A percentile compares a stretch with the other conserved stretches of the same genome.
Evolutionary conservation across 2,329 filamentous ascomycete species (phyloP).

Genomic region (Dothidotthia symphoricarpi): DNA sequence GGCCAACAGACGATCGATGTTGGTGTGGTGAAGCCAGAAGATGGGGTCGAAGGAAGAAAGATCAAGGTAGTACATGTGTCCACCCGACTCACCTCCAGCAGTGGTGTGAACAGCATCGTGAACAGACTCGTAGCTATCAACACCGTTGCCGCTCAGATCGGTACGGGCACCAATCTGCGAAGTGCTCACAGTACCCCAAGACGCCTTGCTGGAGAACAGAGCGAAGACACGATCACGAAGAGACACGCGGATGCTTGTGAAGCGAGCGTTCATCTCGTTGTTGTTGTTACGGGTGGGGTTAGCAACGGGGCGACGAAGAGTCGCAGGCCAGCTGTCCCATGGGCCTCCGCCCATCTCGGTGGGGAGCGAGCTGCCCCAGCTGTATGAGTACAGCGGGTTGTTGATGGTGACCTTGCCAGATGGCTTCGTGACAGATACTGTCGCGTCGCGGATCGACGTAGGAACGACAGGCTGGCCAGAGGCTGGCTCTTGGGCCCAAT

Average conservation of each 20-base stretch:
- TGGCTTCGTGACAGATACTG: conserved; percentile 47
- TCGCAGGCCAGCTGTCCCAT: conserved; percentile 32
- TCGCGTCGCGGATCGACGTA: conserved; percentile 42
- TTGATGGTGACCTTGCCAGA: conserved; percentile 39
- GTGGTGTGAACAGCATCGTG: conserved; percentile 39
- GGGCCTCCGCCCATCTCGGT: conserved; percentile 47
- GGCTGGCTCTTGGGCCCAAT: conserved; percentile 46
- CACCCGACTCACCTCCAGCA: conserved; percentile 50
- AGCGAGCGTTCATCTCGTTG: conserved; percentile 35
- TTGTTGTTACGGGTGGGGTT: conserved; percentile 40
- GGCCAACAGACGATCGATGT: conserved; percentile 56
- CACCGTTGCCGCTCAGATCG: conserved; percentile 25
- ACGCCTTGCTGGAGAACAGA: conserved; percentile 35
- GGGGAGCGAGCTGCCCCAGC: conserved; percentile 53
- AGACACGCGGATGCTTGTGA: conserved; percentile 28
- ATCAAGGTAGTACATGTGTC: conserved; percentile 70
- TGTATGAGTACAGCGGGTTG: conserved; percentile 51
- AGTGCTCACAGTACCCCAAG: conserved; percentile 33
- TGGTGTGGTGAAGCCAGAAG: conserved; percentile 43
- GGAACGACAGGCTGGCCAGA: conserved; percentile 29
- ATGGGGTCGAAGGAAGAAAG: conserved; percentile 79
- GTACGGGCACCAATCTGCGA: conserved; percentile 34
- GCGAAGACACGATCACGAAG: conserved; percentile 40
- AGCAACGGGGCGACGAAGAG: conserved; percentile 35
- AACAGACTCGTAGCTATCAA: conserved; percentile 40